These are phyloP conservation scores for Cytospora paraplurivora DNA, from an alignment of 2,329 filamentous ascomycete genomes.

Conservation along the genomic window DNA sequence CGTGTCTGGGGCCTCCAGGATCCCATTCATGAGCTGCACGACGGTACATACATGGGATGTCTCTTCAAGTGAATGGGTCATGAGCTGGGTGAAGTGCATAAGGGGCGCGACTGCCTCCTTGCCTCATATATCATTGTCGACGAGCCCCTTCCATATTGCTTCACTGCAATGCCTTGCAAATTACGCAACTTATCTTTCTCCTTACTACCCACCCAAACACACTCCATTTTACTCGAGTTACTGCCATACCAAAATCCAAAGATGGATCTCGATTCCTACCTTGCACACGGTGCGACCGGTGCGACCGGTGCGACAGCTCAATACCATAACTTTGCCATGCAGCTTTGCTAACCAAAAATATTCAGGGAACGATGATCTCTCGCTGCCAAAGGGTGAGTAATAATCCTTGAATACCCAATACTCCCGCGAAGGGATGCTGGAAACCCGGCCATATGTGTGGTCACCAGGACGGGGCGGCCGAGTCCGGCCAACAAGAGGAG, in stretches of 20 bases:
- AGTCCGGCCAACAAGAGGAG: not conserved
- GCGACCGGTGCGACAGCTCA: not conserved
- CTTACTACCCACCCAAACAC: not conserved
- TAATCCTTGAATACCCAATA: not conserved
- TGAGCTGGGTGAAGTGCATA: constrained; percentile 12
- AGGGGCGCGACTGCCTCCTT: not conserved
- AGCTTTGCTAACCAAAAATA: constrained; percentile 38
- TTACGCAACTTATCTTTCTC: too few relatives aligned
- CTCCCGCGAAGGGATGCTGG: not conserved
- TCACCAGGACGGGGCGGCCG: not conserved
- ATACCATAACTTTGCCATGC: not conserved
- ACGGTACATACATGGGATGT: not conserved
- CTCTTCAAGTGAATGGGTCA: constrained; percentile 10
- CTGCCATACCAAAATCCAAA: not conserved
- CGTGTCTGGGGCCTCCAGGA: not conserved
- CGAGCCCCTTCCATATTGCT: not conserved
- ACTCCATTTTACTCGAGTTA: not conserved
- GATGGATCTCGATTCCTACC: not conserved
- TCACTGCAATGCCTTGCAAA: not conserved
- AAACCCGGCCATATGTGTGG: not conserved
- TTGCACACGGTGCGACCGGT: not conserved
- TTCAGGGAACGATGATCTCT: constrained; percentile 64
- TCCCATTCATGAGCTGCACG: not conserved
- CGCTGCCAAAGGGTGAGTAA: constrained; percentile 62
- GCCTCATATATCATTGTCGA: not conserved